These are phyloP conservation scores for Barnettozyma hawaiiensis DNA, from an alignment of 1,139 yeast species.

Conservation along the genomic window DNA sequence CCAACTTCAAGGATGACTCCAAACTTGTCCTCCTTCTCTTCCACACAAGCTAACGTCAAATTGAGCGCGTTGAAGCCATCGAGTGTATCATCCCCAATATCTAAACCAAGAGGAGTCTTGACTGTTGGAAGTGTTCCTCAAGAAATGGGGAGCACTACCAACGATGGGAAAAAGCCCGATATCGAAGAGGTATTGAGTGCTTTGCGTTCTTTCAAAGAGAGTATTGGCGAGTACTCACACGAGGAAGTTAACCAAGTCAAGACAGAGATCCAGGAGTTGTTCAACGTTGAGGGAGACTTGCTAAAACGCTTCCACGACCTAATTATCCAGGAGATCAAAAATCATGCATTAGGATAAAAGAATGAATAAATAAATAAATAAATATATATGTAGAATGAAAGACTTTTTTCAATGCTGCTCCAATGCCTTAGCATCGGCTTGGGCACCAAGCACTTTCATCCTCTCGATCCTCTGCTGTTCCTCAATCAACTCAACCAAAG, in stretches of 20 bases:
- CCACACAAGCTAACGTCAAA: constrained; percentile 3
- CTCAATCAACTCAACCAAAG: constrained; percentile 51
- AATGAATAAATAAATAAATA: constrained; percentile 1
- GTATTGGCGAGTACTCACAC: constrained; percentile 16
- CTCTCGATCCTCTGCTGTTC: constrained; percentile 54
- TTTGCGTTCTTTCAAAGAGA: constrained; percentile 17
- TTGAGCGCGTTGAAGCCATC: constrained; percentile 4
- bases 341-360: neutral
- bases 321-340: constrained; percentile 15
- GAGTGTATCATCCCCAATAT: constrained; percentile 1
- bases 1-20: neutral
- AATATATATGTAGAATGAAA: neutral
- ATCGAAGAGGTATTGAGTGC: constrained; percentile 15
- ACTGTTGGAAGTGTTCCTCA: neutral
- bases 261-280: constrained; percentile 17
- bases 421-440: constrained; percentile 46
- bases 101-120: constrained; percentile 4
- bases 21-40: neutral
- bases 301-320: constrained; percentile 15
- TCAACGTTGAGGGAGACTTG: constrained; percentile 19
- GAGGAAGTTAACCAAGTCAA: constrained; percentile 20
- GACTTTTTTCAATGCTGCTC: neutral
- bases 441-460: constrained; percentile 50
- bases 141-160: neutral
- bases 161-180: constrained; percentile 14